phyloP scores from a whole-genome alignment of 352 stramenopile genomes.

The Halophytophthora polymorphica region DNA sequence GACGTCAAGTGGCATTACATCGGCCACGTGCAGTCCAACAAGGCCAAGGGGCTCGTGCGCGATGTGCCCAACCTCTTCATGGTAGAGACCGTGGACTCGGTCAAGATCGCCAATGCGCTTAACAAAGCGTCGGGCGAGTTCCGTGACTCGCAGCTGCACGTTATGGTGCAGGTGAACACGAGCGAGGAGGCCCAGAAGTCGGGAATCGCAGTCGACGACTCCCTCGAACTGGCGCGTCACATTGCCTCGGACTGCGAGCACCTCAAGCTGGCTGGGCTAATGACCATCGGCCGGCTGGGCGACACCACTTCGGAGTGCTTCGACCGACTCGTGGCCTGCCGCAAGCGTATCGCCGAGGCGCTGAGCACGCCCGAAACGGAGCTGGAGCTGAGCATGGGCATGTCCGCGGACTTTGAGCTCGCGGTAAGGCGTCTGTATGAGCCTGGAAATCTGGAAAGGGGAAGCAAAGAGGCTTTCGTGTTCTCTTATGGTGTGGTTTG shows the following conservation, averaged over 20 bases:
- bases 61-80: slow-evolving; percentile 92
- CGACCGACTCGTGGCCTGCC: slow-evolving; percentile 77
- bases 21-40: slow-evolving; percentile 98
- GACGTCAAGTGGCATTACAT: slow-evolving; percentile 98
- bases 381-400: slow-evolving; percentile 98
- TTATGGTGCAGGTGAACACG: slow-evolving; percentile 99
- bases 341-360: slow-evolving; percentile 63
- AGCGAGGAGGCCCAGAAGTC: slow-evolving; percentile 97
- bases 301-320: slow-evolving; percentile 92
- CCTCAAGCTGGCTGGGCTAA: slow-evolving; percentile 94
- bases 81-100: slow-evolving; percentile 95
- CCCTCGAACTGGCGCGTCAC: slow-evolving; percentile 75
- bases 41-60: slow-evolving; percentile 91
- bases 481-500: not conserved
- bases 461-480: not conserved
- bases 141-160: slow-evolving; percentile 75
- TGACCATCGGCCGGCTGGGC: slow-evolving; percentile 97
- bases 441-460: not conserved
- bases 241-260: slow-evolving; percentile 89
- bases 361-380: slow-evolving; percentile 57
- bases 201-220: slow-evolving; percentile 84
- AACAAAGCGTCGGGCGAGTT: slow-evolving; percentile 83
- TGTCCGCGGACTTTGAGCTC: slow-evolving; percentile 97
- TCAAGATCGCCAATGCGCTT: slow-evolving; percentile 96
- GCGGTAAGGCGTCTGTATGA: slow-evolving; percentile 52